Base-by-base conservation (phyloP, 495 filamentous ascomycete species). In the Pyrenula aspistea region DNA sequence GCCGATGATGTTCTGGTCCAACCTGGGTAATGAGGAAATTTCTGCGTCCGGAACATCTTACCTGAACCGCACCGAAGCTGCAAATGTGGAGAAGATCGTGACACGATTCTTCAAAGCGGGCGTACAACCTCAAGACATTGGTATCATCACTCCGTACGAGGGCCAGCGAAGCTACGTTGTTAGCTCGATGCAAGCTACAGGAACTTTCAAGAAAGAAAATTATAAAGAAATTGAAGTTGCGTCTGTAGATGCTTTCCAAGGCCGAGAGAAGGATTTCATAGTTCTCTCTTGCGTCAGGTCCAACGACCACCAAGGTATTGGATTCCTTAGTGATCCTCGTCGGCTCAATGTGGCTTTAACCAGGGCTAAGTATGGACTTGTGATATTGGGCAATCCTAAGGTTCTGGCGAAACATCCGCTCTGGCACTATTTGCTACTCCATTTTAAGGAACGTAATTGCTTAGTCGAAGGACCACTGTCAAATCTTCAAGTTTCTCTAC, bases 1-100 rank as follows among this genome's bases (percentile, higher is more conserved):
- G 57, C 93, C 93, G 10, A 99, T 99, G 93, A 97, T 97, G 93
- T 99, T 99, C 75, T 99, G 93, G 93, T 94, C 91, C 8, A 97
- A 97, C 66, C 74, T 96, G 50, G 93, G 93, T 55, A 95, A 93
- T 57, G 93, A 99, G 67, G 93, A 99, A 68, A 97, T 99, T 55
- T 95, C 91, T 49, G 93, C 94, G 0, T 96, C 90, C 10, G 94
- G 93, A 63, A 99, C 94, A 0, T 96, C 92, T 10, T 99, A 97
- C 65, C 83, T 99, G 53, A 99, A 99, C 68, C 87, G 93, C 51
- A 97, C 94, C 2, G 93, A 99, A 67, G 90, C 93, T 10, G 85
- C 89, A 10, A 97, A 97, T 61, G 94, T 97, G 42, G 93, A 97
- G 72, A 97, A 97, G 75, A 91, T 96, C 61, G 87, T 97, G 49